These are phyloP conservation scores for Leptographium flavum DNA, from an alignment of 2,329 filamentous ascomycete species.

Conservation along the genomic window DNA sequence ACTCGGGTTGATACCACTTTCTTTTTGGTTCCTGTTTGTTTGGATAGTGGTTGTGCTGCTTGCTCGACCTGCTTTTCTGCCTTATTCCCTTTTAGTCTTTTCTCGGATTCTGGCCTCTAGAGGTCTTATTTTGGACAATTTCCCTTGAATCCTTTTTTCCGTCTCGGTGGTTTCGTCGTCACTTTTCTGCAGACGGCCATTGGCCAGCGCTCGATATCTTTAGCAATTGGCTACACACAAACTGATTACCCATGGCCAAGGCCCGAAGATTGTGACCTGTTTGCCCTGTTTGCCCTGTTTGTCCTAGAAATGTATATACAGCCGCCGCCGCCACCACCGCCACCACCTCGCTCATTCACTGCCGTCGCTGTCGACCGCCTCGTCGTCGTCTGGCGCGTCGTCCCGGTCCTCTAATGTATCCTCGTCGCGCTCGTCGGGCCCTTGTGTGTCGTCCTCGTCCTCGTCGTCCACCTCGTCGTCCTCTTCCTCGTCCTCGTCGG, in stretches of 20 bases:
- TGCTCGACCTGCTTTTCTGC: background rate
- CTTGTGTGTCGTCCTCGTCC: conserved; percentile 27
- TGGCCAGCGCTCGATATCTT: too few species aligned
- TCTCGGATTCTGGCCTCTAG: too few species aligned
- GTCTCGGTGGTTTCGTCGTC: too few species aligned
- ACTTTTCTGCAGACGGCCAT: too few species aligned
- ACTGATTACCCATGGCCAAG: too few species aligned
- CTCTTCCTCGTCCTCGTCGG: conserved; percentile 34
- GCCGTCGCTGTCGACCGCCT: conserved; percentile 48
- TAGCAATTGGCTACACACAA: too few species aligned
- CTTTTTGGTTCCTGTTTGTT: background rate
- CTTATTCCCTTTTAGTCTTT: background rate
- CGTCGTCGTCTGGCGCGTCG: conserved; percentile 34
- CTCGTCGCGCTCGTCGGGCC: conserved; percentile 30
- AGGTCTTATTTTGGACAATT: too few species aligned
- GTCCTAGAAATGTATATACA: background rate
- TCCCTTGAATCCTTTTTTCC: too few species aligned
- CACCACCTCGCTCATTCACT: conserved; percentile 34
- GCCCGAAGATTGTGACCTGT: too few species aligned
- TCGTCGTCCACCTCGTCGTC: conserved; percentile 26
- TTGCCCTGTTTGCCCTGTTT: background rate
- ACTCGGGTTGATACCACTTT: conserved; percentile 1
- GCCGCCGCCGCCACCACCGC: too few species aligned
- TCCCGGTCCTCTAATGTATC: conserved; percentile 27
- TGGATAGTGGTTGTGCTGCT: background rate